A percentile compares a stretch with the other conserved stretches of the same genome.
Conservation (phyloP, 2,329 filamentous ascomycete genomes). For the Gremmenia infestans region DNA sequence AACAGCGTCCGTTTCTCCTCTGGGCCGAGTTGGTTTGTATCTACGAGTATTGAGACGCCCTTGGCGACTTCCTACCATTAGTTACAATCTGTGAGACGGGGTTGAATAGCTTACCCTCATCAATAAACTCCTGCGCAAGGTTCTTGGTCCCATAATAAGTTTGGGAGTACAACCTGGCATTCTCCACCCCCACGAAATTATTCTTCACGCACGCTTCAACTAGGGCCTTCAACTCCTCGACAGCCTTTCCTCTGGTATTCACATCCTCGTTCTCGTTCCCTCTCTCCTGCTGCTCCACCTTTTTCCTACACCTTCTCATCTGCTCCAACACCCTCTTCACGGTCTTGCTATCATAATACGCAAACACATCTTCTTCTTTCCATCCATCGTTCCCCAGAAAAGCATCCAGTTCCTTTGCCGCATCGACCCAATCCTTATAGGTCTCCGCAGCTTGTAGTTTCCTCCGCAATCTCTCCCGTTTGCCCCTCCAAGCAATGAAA, state of each 20-base stretch:
- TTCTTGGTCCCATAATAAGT: slow-evolving; percentile 98
- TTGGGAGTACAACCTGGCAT: slow-evolving; percentile 90
- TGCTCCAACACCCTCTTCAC: slow-evolving; percentile 73
- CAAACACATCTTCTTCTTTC: slow-evolving; percentile 72
- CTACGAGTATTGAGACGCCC: slow-evolving; percentile 61
- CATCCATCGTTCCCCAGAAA: slow-evolving; percentile 78
- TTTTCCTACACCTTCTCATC: slow-evolving; percentile 56
- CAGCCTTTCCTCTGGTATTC: slow-evolving; percentile 38
- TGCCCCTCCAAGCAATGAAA: slow-evolving; percentile 82
- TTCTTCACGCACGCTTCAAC: slow-evolving; percentile 93
- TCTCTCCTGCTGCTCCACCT: slow-evolving; percentile 50
- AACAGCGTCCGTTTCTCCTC: slow-evolving; percentile 79
- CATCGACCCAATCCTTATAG: slow-evolving; percentile 79
- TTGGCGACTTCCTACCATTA: slow-evolving; percentile 49
- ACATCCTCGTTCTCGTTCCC: slow-evolving; percentile 37
- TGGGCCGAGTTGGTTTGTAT: slow-evolving; percentile 59
- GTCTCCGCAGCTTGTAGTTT: slow-evolving; percentile 66
- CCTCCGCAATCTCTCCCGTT: slow-evolving; percentile 64
- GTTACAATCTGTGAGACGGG: background rate
- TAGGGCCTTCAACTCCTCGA: slow-evolving; percentile 72
- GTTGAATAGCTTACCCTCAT: slow-evolving; percentile 57
- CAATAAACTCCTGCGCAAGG: slow-evolving; percentile 81
- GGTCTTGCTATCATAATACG: slow-evolving; percentile 85
- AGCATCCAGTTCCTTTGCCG: slow-evolving; percentile 72
- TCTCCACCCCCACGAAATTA: slow-evolving; percentile 95